Evolutionary conservation across 2,329 filamentous ascomycete species (phyloP).

Genomic region (Paraphoma sp.): DNA sequence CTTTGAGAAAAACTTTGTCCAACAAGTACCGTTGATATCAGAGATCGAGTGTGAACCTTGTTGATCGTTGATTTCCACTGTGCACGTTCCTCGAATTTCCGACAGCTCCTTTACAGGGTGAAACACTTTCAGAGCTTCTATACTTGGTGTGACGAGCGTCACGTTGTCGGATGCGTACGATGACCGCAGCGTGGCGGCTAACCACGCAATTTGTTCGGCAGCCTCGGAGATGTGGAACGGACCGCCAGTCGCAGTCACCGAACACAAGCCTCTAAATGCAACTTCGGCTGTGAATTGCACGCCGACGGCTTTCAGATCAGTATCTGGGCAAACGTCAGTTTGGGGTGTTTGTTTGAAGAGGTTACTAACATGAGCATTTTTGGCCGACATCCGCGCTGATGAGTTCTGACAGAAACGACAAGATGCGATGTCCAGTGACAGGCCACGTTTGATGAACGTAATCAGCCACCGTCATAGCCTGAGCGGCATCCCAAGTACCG

Average conservation of each 20-base stretch:
- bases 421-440: not conserved
- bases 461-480: not conserved
- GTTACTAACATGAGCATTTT: not conserved
- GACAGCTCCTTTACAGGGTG: too few relatives aligned
- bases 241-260: not conserved
- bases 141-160: too few relatives aligned
- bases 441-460: slow-evolving; percentile 6
- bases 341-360: not conserved
- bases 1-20: not conserved
- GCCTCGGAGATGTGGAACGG: not conserved
- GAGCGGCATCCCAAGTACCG: not conserved
- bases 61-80: too few relatives aligned
- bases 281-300: not conserved
- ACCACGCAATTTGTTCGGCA: slow-evolving; percentile 5
- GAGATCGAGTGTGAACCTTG: too few relatives aligned
- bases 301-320: not conserved
- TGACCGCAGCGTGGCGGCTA: not conserved
- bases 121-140: too few relatives aligned
- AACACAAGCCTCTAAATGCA: not conserved
- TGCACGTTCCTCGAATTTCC: too few relatives aligned
- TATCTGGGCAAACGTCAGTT: not conserved
- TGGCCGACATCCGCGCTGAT: not conserved
- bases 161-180: not conserved
- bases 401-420: not conserved
- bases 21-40: not conserved